These are phyloP conservation scores for Monosporascus sp. DNA, from an alignment of 2,329 filamentous ascomycete genomes.

Conservation along the genomic window DNA sequence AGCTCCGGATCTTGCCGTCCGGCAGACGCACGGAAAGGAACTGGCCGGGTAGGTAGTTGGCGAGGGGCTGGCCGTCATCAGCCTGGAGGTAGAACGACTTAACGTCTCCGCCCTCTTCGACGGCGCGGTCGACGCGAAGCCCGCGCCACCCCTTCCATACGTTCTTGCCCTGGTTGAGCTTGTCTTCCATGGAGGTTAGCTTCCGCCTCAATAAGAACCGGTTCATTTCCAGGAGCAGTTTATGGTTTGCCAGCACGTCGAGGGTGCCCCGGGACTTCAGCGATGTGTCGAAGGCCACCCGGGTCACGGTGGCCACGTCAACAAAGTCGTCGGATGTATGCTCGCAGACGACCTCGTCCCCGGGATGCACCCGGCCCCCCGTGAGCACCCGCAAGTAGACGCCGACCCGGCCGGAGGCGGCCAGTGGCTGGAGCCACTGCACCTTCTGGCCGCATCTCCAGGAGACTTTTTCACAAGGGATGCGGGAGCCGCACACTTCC, in stretches of 20 bases:
- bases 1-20: conserved; percentile 10
- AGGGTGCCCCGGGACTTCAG: conserved; percentile 18
- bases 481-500: conserved; percentile 16
- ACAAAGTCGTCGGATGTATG: conserved; percentile 9
- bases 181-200: conserved; percentile 11
- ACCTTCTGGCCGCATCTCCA: conserved; percentile 21
- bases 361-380: conserved; percentile 14
- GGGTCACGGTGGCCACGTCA: conserved; percentile 12
- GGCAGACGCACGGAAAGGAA: conserved; percentile 19
- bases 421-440: conserved; percentile 15
- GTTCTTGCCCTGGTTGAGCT: conserved; percentile 9
- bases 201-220: conserved; percentile 10
- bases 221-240: conserved; percentile 17
- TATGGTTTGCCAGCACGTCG: conserved; percentile 15
- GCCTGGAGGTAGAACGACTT: conserved; percentile 19
- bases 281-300: conserved; percentile 16
- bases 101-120: conserved; percentile 12
- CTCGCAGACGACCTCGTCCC: conserved; percentile 13
- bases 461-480: conserved; percentile 18
- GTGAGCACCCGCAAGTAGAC: conserved; percentile 15
- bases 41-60: conserved; percentile 18
- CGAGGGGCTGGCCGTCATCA: conserved; percentile 10
- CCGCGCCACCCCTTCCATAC: conserved; percentile 18
- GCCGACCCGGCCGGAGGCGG: conserved; percentile 14
- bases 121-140: conserved; percentile 9